These are phyloP conservation scores for Cryptosporidium sp. DNA, from an alignment of 169 alveolate species.

Conservation along the genomic window DNA sequence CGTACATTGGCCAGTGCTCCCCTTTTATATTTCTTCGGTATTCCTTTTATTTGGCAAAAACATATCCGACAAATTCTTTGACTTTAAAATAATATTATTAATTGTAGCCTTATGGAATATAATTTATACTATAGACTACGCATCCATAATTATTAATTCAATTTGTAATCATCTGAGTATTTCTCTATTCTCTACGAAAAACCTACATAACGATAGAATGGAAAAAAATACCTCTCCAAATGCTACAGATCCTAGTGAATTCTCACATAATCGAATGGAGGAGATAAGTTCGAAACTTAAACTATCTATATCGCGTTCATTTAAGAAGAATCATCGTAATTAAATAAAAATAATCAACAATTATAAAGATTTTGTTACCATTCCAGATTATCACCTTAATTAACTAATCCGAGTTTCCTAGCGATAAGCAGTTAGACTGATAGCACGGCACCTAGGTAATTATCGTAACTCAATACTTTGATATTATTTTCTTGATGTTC, in stretches of 20 bases:
- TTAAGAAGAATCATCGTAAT: constrained; percentile 7
- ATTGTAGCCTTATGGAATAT: constrained; percentile 49
- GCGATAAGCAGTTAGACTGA: neutral
- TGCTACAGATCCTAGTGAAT: neutral
- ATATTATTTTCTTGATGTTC: neutral
- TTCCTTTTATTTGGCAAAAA: constrained; percentile 39
- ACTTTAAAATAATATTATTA: constrained; percentile 3
- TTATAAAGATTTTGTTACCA: too few species aligned
- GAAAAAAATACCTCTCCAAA: neutral
- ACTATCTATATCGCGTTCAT: constrained; percentile 44
- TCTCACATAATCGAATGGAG: neutral
- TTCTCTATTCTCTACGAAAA: constrained; percentile 17
- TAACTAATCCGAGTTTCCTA: neutral
- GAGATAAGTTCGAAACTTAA: neutral
- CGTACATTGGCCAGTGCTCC: constrained; percentile 70
- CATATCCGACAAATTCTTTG: neutral
- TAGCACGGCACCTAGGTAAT: neutral
- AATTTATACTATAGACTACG: constrained; percentile 39
- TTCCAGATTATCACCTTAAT: neutral
- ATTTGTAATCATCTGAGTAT: constrained; percentile 49
- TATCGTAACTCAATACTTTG: neutral
- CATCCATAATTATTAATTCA: neutral
- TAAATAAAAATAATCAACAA: neutral
- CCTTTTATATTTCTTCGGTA: constrained; percentile 47
- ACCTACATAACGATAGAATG: neutral